Conservation (phyloP, 805 yeast genomes). For the Lipomyces yamanashiensis region DNA sequence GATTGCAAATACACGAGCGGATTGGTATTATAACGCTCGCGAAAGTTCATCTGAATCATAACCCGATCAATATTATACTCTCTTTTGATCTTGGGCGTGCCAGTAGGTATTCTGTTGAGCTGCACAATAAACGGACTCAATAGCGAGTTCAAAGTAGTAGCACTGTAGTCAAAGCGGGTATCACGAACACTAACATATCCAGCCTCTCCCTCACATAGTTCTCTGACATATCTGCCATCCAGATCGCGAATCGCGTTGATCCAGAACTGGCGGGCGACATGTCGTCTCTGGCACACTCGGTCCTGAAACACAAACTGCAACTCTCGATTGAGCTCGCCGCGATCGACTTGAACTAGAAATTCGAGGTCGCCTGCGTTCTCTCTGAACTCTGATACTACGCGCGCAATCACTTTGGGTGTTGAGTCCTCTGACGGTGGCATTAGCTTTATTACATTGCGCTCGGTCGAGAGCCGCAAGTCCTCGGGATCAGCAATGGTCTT, state of each 20-base stretch:
- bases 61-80: background rate
- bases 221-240: background rate
- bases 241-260: background rate
- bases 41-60: background rate
- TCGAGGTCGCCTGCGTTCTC: background rate
- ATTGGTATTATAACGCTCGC: background rate
- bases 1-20: background rate
- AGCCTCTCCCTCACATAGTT: background rate
- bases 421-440: background rate
- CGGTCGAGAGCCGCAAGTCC: background rate
- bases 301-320: background rate
- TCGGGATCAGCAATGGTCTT: background rate
- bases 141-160: background rate
- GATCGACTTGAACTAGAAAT: background rate
- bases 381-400: background rate
- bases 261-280: conserved; percentile 1
- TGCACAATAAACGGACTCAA: background rate
- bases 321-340: background rate
- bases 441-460: background rate
- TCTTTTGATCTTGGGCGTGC: background rate
- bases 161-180: background rate
- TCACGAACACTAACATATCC: background rate
- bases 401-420: background rate
- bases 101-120: background rate
- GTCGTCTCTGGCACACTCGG: background rate